Evolutionary conservation across 129 eudicot genomes (phyloP).

Genomic region (Escallonia rubra): DNA sequence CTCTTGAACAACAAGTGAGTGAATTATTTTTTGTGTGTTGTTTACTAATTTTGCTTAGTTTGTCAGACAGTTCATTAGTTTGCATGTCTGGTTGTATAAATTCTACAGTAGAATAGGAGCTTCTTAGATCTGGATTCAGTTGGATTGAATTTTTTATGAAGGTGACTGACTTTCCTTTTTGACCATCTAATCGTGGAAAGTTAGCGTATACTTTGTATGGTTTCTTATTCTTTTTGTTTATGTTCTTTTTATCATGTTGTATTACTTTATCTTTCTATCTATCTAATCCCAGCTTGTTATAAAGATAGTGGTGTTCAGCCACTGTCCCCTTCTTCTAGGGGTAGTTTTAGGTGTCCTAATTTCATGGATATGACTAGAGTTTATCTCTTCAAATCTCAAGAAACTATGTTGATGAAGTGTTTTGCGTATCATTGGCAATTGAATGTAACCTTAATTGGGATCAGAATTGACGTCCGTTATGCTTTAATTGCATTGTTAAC

Average conservation of each 20-base stretch:
- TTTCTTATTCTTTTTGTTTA: constrained; percentile 5
- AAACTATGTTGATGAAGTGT: no score
- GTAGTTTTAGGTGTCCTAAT: no score
- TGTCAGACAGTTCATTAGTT: constrained; percentile 8
- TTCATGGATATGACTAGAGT: no score
- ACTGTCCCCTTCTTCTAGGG: no score
- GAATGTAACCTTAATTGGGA: no score
- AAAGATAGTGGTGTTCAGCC: no score
- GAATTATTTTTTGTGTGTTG: no score
- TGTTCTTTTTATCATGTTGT: not conserved
- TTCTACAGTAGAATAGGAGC: constrained; percentile 2
- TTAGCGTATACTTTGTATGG: constrained; percentile 7
- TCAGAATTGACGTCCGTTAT: no score
- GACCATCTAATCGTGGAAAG: constrained; percentile 19
- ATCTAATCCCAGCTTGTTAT: not conserved
- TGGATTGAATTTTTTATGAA: not conserved
- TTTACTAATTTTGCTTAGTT: not conserved
- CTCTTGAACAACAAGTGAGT: constrained; percentile 79
- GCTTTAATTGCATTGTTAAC: no score
- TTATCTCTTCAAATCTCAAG: no score
- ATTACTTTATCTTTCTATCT: constrained; percentile 5
- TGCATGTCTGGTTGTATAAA: constrained; percentile 1
- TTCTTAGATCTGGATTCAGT: constrained; percentile 24
- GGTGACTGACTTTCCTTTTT: constrained; percentile 22
- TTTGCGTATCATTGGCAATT: no score